Evolutionary conservation across 257 asterid genomes (phyloP), one percentile per base, ranked within the genome.

Genomic region (Petunia secreta): DNA sequence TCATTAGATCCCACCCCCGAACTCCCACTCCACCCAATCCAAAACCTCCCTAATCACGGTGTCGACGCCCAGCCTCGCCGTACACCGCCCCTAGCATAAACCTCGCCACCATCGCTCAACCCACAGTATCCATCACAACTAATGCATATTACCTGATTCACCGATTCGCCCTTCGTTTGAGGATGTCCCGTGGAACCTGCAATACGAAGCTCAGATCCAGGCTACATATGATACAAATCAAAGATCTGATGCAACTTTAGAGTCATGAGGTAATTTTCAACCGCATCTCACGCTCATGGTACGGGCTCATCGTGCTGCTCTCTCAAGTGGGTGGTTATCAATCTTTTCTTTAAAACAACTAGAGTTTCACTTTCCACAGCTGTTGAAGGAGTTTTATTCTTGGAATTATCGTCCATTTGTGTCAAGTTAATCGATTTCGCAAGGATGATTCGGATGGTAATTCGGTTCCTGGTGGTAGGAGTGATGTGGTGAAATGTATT

Each of bases 351-450:
- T 74, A 39, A 76, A 78, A 66, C 86, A 80, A 79, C 75, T 46
- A 52, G 38, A 55, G 63, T 81, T 63, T 74, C 87, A 46, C 37
- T 91, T 39, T 77, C 82, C 44, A 82, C 78, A 14, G 58, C 86
- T 48, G 82, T 89, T 5, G 87, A 85, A 38, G 89, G 88, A 1
- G 58, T 95, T 67, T 91, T 95, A 37, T 11, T 84, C 52, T 80
- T 92, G 85, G 99, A 95, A 85, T 80, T 93, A 48, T 90, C 92
- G 62, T 88, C 97, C 59, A 80, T 94, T 57, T 90, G 98, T 89
- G 84, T 95, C 79, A 92, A 93, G 77, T 80, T 25, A n/a, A n/a
- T 85, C 88, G 94, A 43, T 68, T 82, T 2, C 81, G 64, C 7
- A 93, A 94, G 86, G 93, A 94, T 60, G 84, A 85, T 76, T 87